Percentiles rank a stretch among this genome's conserved stretches.
phyloP scores from a whole-genome alignment of 2,329 filamentous ascomycete species.

The Fusarium sulawesiense region DNA sequence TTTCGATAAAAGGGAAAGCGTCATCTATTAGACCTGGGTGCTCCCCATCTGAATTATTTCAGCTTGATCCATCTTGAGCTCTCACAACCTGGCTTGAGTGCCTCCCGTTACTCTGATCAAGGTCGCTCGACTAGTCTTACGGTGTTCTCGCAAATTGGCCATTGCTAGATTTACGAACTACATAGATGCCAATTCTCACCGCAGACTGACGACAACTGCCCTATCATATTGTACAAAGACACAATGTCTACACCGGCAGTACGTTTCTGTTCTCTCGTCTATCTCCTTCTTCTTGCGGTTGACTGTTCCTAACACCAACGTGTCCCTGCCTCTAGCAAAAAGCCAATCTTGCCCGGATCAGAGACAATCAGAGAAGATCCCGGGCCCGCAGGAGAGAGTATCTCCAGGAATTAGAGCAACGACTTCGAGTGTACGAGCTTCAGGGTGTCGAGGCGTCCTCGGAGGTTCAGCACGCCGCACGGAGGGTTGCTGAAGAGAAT shows the following conservation, averaged over 20 bases:
- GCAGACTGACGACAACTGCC: constrained; percentile 21
- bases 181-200: constrained; percentile 40
- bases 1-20: constrained; percentile 44
- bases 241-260: constrained; percentile 51
- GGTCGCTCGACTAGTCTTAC: constrained; percentile 14
- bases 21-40: constrained; percentile 31
- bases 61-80: constrained; percentile 30
- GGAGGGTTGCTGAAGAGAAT: constrained; percentile 77
- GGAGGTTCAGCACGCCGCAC: constrained; percentile 78
- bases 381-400: constrained; percentile 80
- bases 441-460: constrained; percentile 74
- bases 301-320: constrained; percentile 32
- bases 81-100: constrained; percentile 14
- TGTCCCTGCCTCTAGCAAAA: constrained; percentile 48
- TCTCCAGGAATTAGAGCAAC: constrained; percentile 74
- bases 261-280: constrained; percentile 36
- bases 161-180: constrained; percentile 25
- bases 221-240: constrained; percentile 38
- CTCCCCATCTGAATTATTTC: constrained; percentile 29
- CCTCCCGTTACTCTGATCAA: constrained; percentile 18
- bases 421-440: constrained; percentile 69
- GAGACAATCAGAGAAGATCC: constrained; percentile 82
- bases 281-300: constrained; percentile 13
- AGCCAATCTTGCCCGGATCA: constrained; percentile 66
- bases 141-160: constrained; percentile 8